These are phyloP conservation scores for Candida nemodendra DNA, from an alignment of 805 yeast species.

Conservation along the genomic window DNA sequence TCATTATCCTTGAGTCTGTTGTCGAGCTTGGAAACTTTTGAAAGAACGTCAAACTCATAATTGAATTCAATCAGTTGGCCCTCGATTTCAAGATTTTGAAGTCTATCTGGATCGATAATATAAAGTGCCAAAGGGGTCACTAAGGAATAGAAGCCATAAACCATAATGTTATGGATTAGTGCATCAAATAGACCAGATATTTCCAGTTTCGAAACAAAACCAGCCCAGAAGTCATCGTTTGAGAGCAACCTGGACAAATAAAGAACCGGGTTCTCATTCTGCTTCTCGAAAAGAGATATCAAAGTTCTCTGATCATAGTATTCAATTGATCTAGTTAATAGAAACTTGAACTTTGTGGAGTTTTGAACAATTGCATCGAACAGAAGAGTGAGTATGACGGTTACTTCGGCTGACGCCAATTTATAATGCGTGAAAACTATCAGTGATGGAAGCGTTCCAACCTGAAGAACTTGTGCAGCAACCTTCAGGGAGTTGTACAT, in stretches of 20 bases:
- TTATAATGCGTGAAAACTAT: conserved; percentile 9
- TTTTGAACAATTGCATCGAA: conserved; percentile 15
- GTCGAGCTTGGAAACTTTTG: conserved; percentile 2
- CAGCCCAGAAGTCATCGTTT: conserved; percentile 23
- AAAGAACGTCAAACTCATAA: conserved; percentile 11
- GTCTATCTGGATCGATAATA: conserved; percentile 4
- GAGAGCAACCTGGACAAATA: conserved; percentile 11
- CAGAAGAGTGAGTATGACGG: conserved; percentile 16
- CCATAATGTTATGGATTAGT: conserved; percentile 18
- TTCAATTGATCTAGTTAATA: conserved; percentile 26
- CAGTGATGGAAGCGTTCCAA: conserved; percentile 5
- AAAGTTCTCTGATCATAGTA: conserved; percentile 13
- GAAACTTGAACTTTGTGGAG: conserved; percentile 20
- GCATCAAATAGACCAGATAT: conserved; percentile 10
- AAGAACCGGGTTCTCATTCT: conserved; percentile 13
- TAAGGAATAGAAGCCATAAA: conserved; percentile 27
- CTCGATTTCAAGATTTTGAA: conserved; percentile 1
- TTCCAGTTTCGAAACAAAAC: conserved; percentile 10
- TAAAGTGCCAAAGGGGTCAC: conserved; percentile 18
- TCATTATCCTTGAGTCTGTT: conserved; percentile 4
- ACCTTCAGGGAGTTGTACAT: conserved; percentile 10
- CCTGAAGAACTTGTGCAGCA: conserved; percentile 3
- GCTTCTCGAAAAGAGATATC: conserved; percentile 10
- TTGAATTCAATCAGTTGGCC: conserved; percentile 8
- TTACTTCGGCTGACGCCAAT: conserved; percentile 13